Conservation (phyloP, 2,329 filamentous ascomycete genomes). For the Dothideomycetes sp. region DNA sequence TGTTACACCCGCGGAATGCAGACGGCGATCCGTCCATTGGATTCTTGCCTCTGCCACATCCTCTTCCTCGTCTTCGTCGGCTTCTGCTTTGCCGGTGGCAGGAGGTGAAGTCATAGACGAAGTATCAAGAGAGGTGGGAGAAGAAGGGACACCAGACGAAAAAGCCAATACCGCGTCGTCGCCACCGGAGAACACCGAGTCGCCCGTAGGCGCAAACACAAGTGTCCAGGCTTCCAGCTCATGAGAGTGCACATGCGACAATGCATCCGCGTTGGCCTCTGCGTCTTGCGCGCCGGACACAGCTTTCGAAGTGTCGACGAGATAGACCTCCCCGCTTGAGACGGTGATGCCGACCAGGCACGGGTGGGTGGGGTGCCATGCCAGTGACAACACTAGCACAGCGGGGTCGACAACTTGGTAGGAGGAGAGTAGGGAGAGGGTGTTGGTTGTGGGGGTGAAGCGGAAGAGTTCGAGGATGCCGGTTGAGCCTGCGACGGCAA, state of each 20-base stretch:
- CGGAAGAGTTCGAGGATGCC: constrained; percentile 57
- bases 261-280: background rate
- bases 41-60: background rate
- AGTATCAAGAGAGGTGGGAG: constrained; percentile 4
- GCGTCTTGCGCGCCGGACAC: background rate
- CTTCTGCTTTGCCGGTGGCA: constrained; percentile 6
- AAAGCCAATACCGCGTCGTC: constrained; percentile 55
- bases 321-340: constrained; percentile 50
- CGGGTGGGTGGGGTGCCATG: constrained; percentile 53
- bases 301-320: constrained; percentile 14
- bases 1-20: constrained; percentile 76
- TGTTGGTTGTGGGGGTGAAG: constrained; percentile 22
- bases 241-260: constrained; percentile 24
- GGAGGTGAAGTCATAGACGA: constrained; percentile 9
- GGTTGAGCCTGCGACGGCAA: constrained; percentile 70
- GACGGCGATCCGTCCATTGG: constrained; percentile 40
- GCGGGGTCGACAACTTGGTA: constrained; percentile 43
- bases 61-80: background rate
- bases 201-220: constrained; percentile 34
- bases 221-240: constrained; percentile 65
- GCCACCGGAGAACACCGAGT: constrained; percentile 55
- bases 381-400: constrained; percentile 59
- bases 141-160: constrained; percentile 17
- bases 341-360: constrained; percentile 58
- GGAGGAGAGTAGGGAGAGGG: constrained; percentile 28